Base-by-base conservation (phyloP, 169 alveolate genomes). In the Plasmodium fragile region DNA sequence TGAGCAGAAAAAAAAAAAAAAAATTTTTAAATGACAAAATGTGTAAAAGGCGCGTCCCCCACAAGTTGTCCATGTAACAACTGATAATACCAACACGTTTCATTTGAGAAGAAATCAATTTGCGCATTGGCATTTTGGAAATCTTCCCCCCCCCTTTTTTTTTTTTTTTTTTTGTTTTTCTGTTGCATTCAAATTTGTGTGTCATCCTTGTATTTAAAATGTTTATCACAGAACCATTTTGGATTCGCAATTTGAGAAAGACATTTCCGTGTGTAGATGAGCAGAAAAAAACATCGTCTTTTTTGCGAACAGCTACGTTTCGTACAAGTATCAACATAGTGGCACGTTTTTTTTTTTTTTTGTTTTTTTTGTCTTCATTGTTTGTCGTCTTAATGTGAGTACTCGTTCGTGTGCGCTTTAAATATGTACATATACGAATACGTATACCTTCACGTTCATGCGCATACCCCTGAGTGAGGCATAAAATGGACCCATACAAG, bases 401-500 rank as follows among this genome's bases (percentile, higher is more conserved):
- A 65, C 75, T 65, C 75, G 39, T 65, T 65, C 75, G n/a, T 65
- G 75, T 1, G n/a, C 36, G 16, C 75, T 18, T 65, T 65, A 65
- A 49, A 65, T n/a, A 65, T 65, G 75, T 10, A 5, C 41, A 65
- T 65, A 25, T 65, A 65, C 36, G n/a, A 18, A 25, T 65, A 65
- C 75, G 34, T 25, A 65, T 65, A 65, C 75, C 75, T 25, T 13
- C 69, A 45, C 25, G 11, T 69, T 6, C 43, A 71, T 83, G 53
- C n/a, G 41, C 71, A 59, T 59, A 82, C 32, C 30, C 45, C 39
- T 18, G 59, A 80, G 30, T 18, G 41, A 80, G 53, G 59, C 43
- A 80, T 43, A 80, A 80, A 28, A 84, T 84, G 93, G 93, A 84
- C 79, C 93, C 93, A 84, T 84, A 84, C 43, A 84, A 84, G 53